Evolutionary conservation across 208 protist genomes (phyloP), one percentile per base, ranked within the genome.

Genomic region (Porcisia deanei): DNA sequence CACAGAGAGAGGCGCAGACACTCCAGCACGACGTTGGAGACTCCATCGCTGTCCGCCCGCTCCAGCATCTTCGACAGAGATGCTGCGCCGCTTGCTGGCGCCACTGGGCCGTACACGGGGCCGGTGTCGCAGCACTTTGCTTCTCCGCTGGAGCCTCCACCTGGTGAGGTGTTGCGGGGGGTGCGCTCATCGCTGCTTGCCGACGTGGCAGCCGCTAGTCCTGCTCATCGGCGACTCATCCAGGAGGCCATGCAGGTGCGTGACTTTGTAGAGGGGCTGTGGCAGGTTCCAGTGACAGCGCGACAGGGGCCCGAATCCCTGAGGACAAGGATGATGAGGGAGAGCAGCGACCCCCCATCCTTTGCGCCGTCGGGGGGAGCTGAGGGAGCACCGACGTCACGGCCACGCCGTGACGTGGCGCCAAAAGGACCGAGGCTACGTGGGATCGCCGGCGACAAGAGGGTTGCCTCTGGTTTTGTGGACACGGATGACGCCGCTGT

Each of bases 191-290:
- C 74, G 57, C 60, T 77, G 37, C 75, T 79, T n/a, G 55, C 59
- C 12, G 78, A 82, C 52, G 68, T 72, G 34, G 78, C 72, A 34
- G 78, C 78, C 18, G 78, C 78, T 43, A 75, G 78, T 34, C 53
- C 25, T 18, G 73, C 49, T 0, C 78, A 82, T 52, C 57, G 71
- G 30, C 72, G 60, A 22, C 73, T 77, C 69, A 58, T 82, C 22
- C 57, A 70, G 43, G 78, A 82, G 18, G 78, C 78, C 1, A 57
- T 82, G 73, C 72, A 78, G 73, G 53, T 82, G 67, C 78, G 73
- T 43, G 47, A 20, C 22, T 82, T 82, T 53, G 67, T 75, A 59
- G n/a, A 52, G 67, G 67, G 73, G 52, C 8, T 65, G 52, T 82
- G 78, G 78, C 60, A 75, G 18, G 39, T 18, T 9, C 39, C 54